A percentile compares a stretch with the other conserved stretches of the same genome.
Evolutionary conservation across 2,329 filamentous ascomycete genomes (phyloP).

Genomic region (Thielaviopsis euricoi): DNA sequence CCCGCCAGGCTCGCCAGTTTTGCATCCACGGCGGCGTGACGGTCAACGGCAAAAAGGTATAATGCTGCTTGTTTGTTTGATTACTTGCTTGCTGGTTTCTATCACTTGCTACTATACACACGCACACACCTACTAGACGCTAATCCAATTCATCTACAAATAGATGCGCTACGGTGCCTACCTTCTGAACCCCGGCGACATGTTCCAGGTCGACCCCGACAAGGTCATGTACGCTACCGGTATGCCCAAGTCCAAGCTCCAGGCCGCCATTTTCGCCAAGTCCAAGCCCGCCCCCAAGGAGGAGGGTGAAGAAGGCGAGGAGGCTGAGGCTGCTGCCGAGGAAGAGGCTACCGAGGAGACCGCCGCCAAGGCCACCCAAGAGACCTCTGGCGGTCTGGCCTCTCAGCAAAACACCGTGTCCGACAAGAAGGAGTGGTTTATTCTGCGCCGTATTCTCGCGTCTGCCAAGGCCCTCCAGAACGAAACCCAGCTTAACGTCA

Average conservation of each 20-base stretch:
- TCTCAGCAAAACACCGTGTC: constrained; percentile 18
- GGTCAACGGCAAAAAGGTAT: constrained; percentile 90
- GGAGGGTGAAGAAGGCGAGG: constrained; percentile 17
- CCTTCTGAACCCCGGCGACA: constrained; percentile 87
- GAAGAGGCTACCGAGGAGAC: constrained; percentile 16
- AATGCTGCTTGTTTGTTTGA: no score
- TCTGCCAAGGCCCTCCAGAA: constrained; percentile 41
- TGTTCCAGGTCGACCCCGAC: constrained; percentile 90
- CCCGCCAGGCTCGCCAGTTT: constrained; percentile 84
- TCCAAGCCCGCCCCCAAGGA: constrained; percentile 10
- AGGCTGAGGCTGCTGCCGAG: constrained; percentile 15
- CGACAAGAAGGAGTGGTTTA: constrained; percentile 12
- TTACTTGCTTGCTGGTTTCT: not conserved
- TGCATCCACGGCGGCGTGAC: constrained; percentile 84
- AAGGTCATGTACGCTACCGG: constrained; percentile 81
- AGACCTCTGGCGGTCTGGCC: constrained; percentile 14
- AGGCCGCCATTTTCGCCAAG: constrained; percentile 11
- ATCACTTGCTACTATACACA: no score
- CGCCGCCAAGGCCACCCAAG: constrained; percentile 16
- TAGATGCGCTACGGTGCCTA: constrained; percentile 90
- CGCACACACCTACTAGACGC: no score
- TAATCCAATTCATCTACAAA: not conserved
- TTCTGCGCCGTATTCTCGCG: constrained; percentile 34
- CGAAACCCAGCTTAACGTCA: constrained; percentile 37
- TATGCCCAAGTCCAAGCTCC: constrained; percentile 37